Evolutionary conservation across 805 yeast genomes (phyloP).

Genomic region (Isabelozyma rhagii): DNA sequence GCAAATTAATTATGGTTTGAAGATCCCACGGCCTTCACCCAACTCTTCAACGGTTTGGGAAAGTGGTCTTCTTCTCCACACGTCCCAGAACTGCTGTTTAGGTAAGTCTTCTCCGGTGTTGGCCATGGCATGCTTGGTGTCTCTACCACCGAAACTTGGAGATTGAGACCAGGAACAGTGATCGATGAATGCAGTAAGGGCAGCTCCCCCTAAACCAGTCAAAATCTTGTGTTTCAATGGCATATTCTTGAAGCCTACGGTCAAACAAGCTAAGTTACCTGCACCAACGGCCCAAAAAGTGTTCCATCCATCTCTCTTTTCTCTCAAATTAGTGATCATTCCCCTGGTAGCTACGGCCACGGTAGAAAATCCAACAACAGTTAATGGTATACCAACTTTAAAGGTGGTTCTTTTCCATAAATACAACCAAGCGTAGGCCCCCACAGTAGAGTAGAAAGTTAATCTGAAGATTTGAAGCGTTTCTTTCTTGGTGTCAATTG

Average conservation of each 20-base stretch:
- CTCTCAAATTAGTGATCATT: constrained; percentile 56
- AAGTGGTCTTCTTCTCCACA: constrained; percentile 74
- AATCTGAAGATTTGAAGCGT: constrained; percentile 47
- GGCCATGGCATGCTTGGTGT: constrained; percentile 36
- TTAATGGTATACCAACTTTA: constrained; percentile 37
- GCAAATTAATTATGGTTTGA: constrained; percentile 25
- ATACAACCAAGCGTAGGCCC: constrained; percentile 48
- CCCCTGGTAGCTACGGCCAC: constrained; percentile 49
- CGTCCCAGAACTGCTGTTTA: constrained; percentile 70
- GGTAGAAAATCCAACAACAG: constrained; percentile 44
- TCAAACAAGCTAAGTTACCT: constrained; percentile 45
- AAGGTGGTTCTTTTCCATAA: constrained; percentile 41
- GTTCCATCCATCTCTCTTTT: constrained; percentile 61
- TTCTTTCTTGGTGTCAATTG: constrained; percentile 53
- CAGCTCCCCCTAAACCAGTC: constrained; percentile 40
- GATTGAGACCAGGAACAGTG: constrained; percentile 42
- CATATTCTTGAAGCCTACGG: constrained; percentile 40
- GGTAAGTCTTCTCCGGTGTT: constrained; percentile 32
- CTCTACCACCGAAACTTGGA: constrained; percentile 34
- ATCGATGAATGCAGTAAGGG: constrained; percentile 33
- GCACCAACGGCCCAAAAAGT: constrained; percentile 61
- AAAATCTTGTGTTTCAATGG: constrained; percentile 40
- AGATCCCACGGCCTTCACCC: constrained; percentile 65
- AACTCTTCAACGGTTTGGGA: constrained; percentile 74
- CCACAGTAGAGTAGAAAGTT: constrained; percentile 45